phyloP scores from a whole-genome alignment of 1,284 basidiomycete species.

The Filobasidium uniguttulatum region DNA sequence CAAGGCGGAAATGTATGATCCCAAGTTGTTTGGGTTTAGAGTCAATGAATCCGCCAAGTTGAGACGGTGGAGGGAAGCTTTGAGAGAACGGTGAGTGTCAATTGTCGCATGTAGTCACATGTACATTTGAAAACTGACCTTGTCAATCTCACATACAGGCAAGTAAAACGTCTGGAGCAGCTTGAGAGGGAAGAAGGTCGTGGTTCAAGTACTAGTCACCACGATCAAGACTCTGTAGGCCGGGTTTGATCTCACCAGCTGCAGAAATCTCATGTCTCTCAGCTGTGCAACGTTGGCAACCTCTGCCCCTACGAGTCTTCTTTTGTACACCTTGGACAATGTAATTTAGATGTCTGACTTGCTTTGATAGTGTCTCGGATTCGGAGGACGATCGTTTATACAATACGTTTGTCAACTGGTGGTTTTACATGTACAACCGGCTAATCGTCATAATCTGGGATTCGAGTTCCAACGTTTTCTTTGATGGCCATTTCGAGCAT shows the following conservation, averaged over 20 bases:
- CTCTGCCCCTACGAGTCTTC: too few relatives aligned
- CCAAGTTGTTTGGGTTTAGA: slow-evolving; percentile 88
- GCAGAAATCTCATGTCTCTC: too few relatives aligned
- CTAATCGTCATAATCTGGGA: slow-evolving; percentile 31
- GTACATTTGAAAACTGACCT: not conserved
- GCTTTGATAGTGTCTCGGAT: too few relatives aligned
- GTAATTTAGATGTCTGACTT: too few relatives aligned
- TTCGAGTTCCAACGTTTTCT: slow-evolving; percentile 23
- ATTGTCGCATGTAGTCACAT: not conserved
- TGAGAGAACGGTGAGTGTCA: slow-evolving; percentile 55
- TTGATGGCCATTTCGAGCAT: slow-evolving; percentile 28
- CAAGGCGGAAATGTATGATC: slow-evolving; percentile 77
- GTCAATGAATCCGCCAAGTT: slow-evolving; percentile 82
- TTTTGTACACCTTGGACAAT: too few relatives aligned
- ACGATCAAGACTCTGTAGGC: too few relatives aligned
- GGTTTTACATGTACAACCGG: too few relatives aligned
- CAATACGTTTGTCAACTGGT: too few relatives aligned
- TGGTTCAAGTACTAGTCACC: too few relatives aligned
- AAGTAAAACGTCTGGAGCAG: slow-evolving; percentile 36
- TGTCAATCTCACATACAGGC: slow-evolving; percentile 20
- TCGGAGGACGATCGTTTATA: too few relatives aligned
- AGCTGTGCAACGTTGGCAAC: too few relatives aligned
- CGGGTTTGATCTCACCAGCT: too few relatives aligned
- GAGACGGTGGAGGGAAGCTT: slow-evolving; percentile 82
- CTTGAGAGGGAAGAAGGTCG: slow-evolving; percentile 30